phyloP scores from a whole-genome alignment of 345 rosid genomes.

The Chamaenerion angustifolium region DNA sequence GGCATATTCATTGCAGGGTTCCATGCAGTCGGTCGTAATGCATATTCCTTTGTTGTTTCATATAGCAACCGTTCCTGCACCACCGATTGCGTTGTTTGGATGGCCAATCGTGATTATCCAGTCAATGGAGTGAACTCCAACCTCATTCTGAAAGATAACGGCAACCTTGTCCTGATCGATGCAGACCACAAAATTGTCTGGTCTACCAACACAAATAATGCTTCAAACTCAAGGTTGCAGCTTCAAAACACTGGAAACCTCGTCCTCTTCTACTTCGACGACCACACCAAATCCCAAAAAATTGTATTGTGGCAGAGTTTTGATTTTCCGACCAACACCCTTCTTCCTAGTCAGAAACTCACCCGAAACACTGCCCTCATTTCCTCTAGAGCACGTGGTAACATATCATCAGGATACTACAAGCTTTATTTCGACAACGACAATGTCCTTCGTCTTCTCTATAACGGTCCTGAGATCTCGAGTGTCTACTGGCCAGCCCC shows the following conservation, averaged over 20 bases:
- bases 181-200: conserved; percentile 8
- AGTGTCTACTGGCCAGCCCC: conserved; percentile 21
- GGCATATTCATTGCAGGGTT: too few relatives aligned
- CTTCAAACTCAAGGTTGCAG: not conserved
- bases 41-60: too few relatives aligned
- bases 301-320: conserved; percentile 19
- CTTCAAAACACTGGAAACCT: conserved; percentile 19
- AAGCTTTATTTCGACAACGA: conserved; percentile 15
- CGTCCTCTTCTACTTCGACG: conserved; percentile 5
- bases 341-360: conserved; percentile 26
- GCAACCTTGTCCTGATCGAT: conserved; percentile 15
- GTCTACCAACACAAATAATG: conserved; percentile 8
- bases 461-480: conserved; percentile 11
- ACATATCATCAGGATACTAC: conserved; percentile 14
- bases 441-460: conserved; percentile 14
- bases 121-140: conserved; percentile 27
- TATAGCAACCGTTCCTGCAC: too few relatives aligned
- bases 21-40: too few relatives aligned
- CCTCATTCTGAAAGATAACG: conserved; percentile 10
- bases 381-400: conserved; percentile 5
- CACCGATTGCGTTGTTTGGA: conserved; percentile 14
- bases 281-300: not conserved
- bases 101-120: conserved; percentile 28
- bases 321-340: conserved; percentile 26
- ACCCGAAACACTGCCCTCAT: conserved; percentile 12